Conservation (phyloP, 2,329 filamentous ascomycete genomes). For the Ustulina deusta region DNA sequence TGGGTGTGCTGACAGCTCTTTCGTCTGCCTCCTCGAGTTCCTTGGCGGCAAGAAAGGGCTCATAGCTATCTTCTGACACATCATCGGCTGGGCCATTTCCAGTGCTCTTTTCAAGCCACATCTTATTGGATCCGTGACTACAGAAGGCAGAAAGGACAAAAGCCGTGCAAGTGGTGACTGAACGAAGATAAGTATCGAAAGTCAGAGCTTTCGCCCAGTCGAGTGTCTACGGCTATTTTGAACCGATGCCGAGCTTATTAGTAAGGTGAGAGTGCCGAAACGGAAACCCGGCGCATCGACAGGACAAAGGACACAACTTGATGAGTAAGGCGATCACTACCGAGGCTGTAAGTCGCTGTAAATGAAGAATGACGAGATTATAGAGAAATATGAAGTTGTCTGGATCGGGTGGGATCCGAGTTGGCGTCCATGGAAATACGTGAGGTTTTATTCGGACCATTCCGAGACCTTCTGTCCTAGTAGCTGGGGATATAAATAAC, state of each 20-base stretch:
- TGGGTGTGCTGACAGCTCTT: constrained; percentile 3
- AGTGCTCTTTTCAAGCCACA: constrained; percentile 21
- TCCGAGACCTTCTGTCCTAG: not conserved
- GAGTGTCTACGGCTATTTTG: constrained; percentile 1
- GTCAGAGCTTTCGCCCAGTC: not conserved
- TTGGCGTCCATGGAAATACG: not conserved
- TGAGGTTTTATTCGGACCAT: constrained; percentile 14
- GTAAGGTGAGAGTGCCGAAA: not conserved
- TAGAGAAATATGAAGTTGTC: not conserved
- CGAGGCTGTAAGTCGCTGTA: not conserved
- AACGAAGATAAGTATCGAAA: not conserved
- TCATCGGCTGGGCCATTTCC: not conserved
- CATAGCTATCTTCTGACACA: constrained; percentile 29
- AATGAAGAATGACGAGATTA: not conserved
- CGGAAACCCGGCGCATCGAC: not conserved
- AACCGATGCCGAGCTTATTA: not conserved
- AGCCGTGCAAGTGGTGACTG: not conserved
- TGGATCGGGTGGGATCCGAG: not conserved
- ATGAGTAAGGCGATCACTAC: not conserved
- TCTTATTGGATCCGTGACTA: not conserved
- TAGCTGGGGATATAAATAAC: constrained; percentile 2
- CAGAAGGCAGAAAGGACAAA: not conserved
- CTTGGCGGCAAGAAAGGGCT: constrained; percentile 20
- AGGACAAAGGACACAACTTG: not conserved
- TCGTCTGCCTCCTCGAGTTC: constrained; percentile 31